Evolutionary conservation across 1,284 basidiomycete genomes (phyloP).

Genomic region (Ustanciosporium gigantosporum): DNA sequence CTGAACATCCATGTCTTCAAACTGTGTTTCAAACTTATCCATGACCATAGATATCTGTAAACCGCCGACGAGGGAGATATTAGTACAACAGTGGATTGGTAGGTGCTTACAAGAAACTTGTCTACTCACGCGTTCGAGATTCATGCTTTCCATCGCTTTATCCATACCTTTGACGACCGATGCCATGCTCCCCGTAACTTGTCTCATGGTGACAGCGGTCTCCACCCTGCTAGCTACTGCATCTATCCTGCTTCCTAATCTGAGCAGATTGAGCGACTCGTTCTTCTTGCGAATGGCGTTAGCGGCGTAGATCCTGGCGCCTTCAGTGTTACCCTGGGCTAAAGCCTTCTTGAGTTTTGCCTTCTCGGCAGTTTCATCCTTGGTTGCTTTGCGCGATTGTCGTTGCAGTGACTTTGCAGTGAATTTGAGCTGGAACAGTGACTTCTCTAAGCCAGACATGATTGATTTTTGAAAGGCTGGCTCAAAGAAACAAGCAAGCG

Average conservation of each 20-base stretch:
- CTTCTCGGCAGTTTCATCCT: slow-evolving; percentile 57
- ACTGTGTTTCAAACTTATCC: slow-evolving; percentile 98
- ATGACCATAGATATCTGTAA: slow-evolving; percentile 91
- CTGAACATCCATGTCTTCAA: slow-evolving; percentile 95
- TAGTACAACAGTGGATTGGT: too few species aligned
- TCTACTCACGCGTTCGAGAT: slow-evolving; percentile 91
- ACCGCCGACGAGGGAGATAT: background rate
- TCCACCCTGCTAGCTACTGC: slow-evolving; percentile 95
- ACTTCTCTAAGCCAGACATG: slow-evolving; percentile 48
- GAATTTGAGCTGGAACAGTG: slow-evolving; percentile 60
- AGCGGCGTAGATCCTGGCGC: slow-evolving; percentile 96
- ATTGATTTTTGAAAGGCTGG: too few species aligned
- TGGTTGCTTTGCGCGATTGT: slow-evolving; percentile 56
- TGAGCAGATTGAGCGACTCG: slow-evolving; percentile 76
- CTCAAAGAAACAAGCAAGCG: too few species aligned
- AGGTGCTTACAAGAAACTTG: slow-evolving; percentile 57
- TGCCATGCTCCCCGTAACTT: slow-evolving; percentile 85
- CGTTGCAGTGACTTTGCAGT: slow-evolving; percentile 60
- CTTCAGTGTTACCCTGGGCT: slow-evolving; percentile 93
- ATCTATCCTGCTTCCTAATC: slow-evolving; percentile 71
- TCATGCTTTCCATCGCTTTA: slow-evolving; percentile 98
- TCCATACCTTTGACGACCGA: slow-evolving; percentile 98
- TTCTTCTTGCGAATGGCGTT: slow-evolving; percentile 99
- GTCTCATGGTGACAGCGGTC: slow-evolving; percentile 97
- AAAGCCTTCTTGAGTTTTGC: slow-evolving; percentile 70